Base-by-base conservation (phyloP, 2,329 filamentous ascomycete species). In the Colletotrichum sp. region DNA sequence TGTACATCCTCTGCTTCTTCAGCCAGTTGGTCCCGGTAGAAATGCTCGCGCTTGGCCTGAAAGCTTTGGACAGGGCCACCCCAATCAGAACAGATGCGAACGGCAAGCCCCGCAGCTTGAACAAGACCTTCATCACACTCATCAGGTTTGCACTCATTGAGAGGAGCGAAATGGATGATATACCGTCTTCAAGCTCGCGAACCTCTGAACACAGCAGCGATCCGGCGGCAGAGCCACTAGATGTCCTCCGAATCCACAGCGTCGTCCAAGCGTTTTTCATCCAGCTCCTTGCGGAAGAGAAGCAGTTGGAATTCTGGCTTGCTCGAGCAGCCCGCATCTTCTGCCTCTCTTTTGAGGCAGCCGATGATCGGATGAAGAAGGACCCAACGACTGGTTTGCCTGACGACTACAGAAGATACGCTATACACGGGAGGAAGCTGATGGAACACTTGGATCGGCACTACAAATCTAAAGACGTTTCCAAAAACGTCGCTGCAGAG, bases 1-100 rank as follows among this genome's bases (percentile, higher is more conserved):
- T 94, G 77, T 90, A 90, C 26, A 83, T 94, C 14, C 82, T 94
- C 16, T 90, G 90, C 2, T 94, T 94, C 79, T 91, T 93, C 69
- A 90, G 91, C 55, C 91, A 92, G 71, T 88, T 92, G 71, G 86
- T 94, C 7, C 93, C 93, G 0, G 91, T 94, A 26, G 92, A 92
- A 71, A 90, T 95, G 86, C 84, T 94, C 14, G 85, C 85, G 34
- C 84, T 93, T 18, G 92, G 92, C 81, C 79, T 89, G 1, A 84
- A 84, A 61, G 86, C 84, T 1, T 81, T 90, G 6, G 87, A 88
- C 77, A 86, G 84, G 32, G 79, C 82, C 34, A 87, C 88, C 2
- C 87, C 87, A 0, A 84, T 90, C 55, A 87, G 86, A 0, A 79
- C 80, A 6, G 87, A 89, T 26, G 80, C 81, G 0, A 52, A 59